A percentile compares a stretch with the other conserved stretches of the same genome.
These are phyloP conservation scores for Strobilomyces dryophilus DNA, from an alignment of 768 basidiomycete genomes.

Conservation along the genomic window DNA sequence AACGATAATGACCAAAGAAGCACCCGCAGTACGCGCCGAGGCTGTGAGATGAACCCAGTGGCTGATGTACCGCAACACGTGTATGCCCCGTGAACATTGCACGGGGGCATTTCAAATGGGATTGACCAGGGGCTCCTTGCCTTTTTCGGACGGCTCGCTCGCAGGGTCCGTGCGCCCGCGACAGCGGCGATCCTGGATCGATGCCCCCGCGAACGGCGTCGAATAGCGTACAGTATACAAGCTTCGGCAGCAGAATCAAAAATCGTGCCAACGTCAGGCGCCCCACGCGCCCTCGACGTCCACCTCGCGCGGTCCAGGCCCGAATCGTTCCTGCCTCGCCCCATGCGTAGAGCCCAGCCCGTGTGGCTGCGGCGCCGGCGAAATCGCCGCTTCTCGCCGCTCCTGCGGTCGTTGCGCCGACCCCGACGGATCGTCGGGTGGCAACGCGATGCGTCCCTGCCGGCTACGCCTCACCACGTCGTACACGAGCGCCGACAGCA, in stretches of 20 bases:
- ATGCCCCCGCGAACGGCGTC: too few species aligned
- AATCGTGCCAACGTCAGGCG: constrained; percentile 2
- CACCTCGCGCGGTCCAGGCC: constrained; percentile 35
- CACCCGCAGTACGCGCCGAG: background rate
- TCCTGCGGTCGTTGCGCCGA: background rate
- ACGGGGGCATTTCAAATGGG: background rate
- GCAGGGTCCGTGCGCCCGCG: background rate
- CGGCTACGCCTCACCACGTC: constrained; percentile 16
- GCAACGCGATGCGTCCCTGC: constrained; percentile 40
- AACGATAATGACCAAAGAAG: background rate
- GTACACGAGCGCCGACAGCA: constrained; percentile 47
- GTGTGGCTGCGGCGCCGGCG: background rate
- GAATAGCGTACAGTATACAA: too few species aligned
- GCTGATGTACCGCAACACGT: background rate
- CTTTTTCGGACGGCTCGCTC: background rate
- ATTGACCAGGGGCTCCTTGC: background rate
- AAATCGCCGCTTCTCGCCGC: background rate
- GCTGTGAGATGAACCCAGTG: background rate
- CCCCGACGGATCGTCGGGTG: constrained; percentile 31
- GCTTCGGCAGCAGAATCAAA: too few species aligned
- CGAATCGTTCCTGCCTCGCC: constrained; percentile 1
- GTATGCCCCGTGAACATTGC: background rate
- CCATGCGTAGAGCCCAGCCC: background rate
- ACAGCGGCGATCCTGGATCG: too few species aligned
- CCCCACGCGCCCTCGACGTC: constrained; percentile 41